Conservation (phyloP, 805 yeast genomes). For the Nakazawaea ernobii region DNA sequence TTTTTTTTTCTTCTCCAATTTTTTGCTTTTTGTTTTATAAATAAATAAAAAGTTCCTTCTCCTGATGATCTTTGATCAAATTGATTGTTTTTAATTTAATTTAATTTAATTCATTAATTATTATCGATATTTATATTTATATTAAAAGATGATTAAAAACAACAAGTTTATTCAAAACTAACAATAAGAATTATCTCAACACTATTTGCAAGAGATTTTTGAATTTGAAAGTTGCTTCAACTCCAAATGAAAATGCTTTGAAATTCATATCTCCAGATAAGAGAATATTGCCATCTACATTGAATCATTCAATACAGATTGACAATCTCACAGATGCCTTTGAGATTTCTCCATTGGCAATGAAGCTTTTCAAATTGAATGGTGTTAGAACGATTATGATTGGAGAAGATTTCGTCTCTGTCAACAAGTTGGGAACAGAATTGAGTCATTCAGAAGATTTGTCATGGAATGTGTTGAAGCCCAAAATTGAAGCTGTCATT, state of each 20-base stretch:
- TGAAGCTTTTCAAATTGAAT: constrained; percentile 49
- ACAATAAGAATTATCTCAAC: background rate
- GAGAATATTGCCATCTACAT: constrained; percentile 38
- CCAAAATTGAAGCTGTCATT: constrained; percentile 20
- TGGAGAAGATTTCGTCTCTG: constrained; percentile 69
- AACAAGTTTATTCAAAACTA: background rate
- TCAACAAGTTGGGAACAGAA: constrained; percentile 44
- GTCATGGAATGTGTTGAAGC: constrained; percentile 24
- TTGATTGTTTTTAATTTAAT: no score
- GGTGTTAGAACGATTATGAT: constrained; percentile 70
- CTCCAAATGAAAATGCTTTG: constrained; percentile 74
- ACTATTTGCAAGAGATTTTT: constrained; percentile 14
- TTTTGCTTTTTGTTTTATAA: background rate
- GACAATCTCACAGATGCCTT: constrained; percentile 48
- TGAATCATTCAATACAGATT: constrained; percentile 44
- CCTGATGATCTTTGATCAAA: no score
- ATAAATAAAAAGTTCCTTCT: no score
- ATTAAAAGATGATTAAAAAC: background rate
- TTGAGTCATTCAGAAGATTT: constrained; percentile 26
- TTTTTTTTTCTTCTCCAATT: background rate
- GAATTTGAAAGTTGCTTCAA: constrained; percentile 39
- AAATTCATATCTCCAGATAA: constrained; percentile 52
- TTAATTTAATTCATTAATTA: no score
- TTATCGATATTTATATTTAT: no score
- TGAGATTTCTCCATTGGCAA: constrained; percentile 58